Evolutionary conservation across 495 filamentous ascomycete species (phyloP).

Genomic region (Jackrogersella multiformis): DNA sequence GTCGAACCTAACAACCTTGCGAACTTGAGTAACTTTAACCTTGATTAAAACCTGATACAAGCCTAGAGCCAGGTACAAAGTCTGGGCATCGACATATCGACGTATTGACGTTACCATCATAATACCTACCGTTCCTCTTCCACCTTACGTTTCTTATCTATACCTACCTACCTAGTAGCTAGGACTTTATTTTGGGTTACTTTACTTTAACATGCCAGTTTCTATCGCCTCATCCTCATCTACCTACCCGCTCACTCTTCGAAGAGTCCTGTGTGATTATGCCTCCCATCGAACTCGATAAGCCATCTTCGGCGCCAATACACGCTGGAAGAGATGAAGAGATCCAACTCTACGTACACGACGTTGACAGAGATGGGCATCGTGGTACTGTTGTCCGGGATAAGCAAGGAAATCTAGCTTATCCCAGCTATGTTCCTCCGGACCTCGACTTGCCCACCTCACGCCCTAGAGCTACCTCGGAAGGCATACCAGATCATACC

Average conservation of each 20-base stretch:
- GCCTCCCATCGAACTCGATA: slow-evolving; percentile 38
- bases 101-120: background rate
- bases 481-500: background rate
- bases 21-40: slow-evolving; percentile 18
- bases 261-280: slow-evolving; percentile 6
- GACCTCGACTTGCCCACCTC: slow-evolving; percentile 44
- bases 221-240: background rate
- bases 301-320: slow-evolving; percentile 29
- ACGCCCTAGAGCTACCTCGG: slow-evolving; percentile 22
- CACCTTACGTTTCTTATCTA: background rate
- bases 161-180: too few species aligned
- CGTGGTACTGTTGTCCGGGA: slow-evolving; percentile 46
- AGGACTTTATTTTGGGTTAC: background rate
- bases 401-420: slow-evolving; percentile 45
- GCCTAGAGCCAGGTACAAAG: background rate
- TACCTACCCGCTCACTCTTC: too few species aligned
- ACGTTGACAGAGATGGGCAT: slow-evolving; percentile 33
- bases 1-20: background rate
- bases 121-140: background rate
- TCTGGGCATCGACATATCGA: background rate
- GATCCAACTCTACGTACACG: slow-evolving; percentile 7
- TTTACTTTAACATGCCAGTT: background rate
- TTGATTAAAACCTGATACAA: slow-evolving; percentile 1
- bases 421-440: slow-evolving; percentile 52
- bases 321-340: background rate